Evolutionary conservation across 2,329 filamentous ascomycete species (phyloP), one percentile per base, ranked within the genome.

Genomic region (Calonectria naviculata): DNA sequence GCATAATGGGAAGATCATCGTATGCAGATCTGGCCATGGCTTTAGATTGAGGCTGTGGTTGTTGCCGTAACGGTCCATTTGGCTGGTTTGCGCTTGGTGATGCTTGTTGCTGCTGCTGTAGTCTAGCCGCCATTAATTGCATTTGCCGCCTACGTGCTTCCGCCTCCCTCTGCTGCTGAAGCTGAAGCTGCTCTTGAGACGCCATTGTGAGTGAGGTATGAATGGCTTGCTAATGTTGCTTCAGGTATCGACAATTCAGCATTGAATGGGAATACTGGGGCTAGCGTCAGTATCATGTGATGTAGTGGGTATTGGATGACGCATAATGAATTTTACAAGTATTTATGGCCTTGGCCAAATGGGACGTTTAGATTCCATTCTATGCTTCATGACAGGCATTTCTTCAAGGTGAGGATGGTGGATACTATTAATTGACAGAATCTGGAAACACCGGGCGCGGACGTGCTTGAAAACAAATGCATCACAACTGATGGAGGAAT

Each of bases 1-100:
- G 58, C n/a, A 24, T 56, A 41, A 73, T 63, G 31, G 71, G 64
- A 44, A 73, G 61, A 47, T 73, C 71, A 34, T 73, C 71, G 41
- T 72, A 60, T 9, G 67, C 12, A 2, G 31, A 34, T 5, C 41
- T 2, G 41, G 24, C 12, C 44, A 65, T 71, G n/a, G 26, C 64
- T 60, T 54, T 65, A 42, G 58, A 38, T 47, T 63, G 46, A 21
- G 56, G 34, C 41, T 47, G 34, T 21, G 26, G 29, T 19, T 58
- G 21, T 60, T 60, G 47, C 10, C 61, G 56, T 7, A 58, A 36
- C 17, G 65, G 60, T 17, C 28, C 28, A 7, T 28, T 52, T 26
- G 42, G 65, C 29, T 67, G 52, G 34, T 21, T 19, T n/a, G 13
- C 47, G 15, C 12, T 31, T 31, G 47, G 3, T 4, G 44, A 3